Evolutionary conservation across 768 basidiomycete genomes (phyloP), one percentile per base, ranked within the genome.

Genomic region (Daedaleopsis sinensis): DNA sequence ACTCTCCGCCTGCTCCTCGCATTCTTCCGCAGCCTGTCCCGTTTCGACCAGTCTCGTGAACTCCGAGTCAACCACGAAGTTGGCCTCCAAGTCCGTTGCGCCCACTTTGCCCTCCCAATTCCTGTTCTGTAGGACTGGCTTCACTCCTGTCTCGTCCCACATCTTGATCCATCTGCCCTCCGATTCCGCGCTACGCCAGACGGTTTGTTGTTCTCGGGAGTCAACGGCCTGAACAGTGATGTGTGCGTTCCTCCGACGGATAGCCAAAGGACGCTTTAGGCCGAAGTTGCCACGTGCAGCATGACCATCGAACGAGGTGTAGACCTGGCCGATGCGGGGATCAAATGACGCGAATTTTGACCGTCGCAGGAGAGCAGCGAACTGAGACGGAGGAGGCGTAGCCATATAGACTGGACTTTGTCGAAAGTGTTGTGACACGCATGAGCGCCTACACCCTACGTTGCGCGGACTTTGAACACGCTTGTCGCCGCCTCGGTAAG

Each of bases 301-400:
- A 70, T 91, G 81, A 46, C 88, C 88, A 21, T 84, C 81, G 49
- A 84, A 82, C 0, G 92, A 78, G 16, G 86, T 83, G 74, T 94
- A 95, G 19, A 92, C 84, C 68, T 94, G 93, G 49, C 82, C 82
- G 61, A 96, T 91, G 49, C 72, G 68, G 0, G 90, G 90, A 76
- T 93, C 90, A 72, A 80, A 93, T 12, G 88, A 78, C 11, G 92
- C 87, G 74, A 95, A 94, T 64, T 89, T 89, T 37, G 94, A 94
- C 48, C 87, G 84, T 32, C 90, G 87, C 52, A 96, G 82, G 52
- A 95, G 86, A 21, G 85, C 79, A 27, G 89, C 82, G 70, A 95
- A 95, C 4, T 86, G 81, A 16, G 91, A 92, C 0, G 88, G 74
- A 5, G 88, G 77, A 47, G 67, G 47, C 9, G 63, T 63, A n/a